Base-by-base conservation (phyloP, 176 grass and related monocot genomes). In the Echinochloa phyllopogon region DNA sequence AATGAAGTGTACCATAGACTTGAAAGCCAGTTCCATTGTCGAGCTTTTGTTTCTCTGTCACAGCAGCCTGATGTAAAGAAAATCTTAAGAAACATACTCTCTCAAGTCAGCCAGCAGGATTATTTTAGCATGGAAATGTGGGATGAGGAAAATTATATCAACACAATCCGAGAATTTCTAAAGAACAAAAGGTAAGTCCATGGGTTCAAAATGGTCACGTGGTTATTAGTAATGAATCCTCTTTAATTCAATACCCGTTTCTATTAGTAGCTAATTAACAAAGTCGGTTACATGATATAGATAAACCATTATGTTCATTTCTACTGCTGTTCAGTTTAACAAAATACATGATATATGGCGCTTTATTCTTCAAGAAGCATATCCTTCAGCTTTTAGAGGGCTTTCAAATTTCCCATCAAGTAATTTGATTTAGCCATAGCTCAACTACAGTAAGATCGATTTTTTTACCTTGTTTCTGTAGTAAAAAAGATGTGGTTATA, bases 11-110 rank as follows among this genome's bases (percentile, higher is more conserved):
- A 72, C 66, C 65, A 15, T 27, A 23, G 15, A 58, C 12, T 82
- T 2, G 66, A 71, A 45, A 39, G 51, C 6, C 37, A 59, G 12
- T 82, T 82, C 51, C 51, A 82, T 9, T 82, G 66, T 71, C 51
- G 39, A 71, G 80, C 80, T 56, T 82, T 82, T 14, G 79, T 82
- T 38, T 82, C 79, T 67, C 21, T 82, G 51, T 71, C 80, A 21
- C 80, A 82, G 9, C 64, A 82, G 16, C 80, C 80, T 21, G 66
- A 82, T 45, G 36, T 82, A 29, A 82, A 71, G 38, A 82, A 72
- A 66, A 71, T 82, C 17, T 14, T 82, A n/a, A 72, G 65, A 45
- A 71, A 82, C 25, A 72, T 82, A 59, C 25, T 73, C 80, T 77
- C 5, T 38, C 83, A 85, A 43, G 60, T 78, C 23, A 85, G 51